phyloP scores from a whole-genome alignment of 768 basidiomycete genomes.

The Baorangia bicolor region DNA sequence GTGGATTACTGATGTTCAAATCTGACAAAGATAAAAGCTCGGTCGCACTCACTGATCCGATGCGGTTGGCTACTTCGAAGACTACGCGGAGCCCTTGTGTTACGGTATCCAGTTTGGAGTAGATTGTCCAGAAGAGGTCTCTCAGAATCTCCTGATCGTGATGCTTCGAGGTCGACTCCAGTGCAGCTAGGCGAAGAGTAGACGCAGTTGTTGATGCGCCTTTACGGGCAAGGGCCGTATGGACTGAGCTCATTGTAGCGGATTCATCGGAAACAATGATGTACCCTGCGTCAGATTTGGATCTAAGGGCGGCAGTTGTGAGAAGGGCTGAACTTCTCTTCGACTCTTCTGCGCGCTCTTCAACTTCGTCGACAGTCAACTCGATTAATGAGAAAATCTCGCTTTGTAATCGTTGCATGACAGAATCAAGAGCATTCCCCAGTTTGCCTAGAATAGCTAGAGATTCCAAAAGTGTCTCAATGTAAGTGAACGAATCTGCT shows the following conservation, averaged over 20 bases:
- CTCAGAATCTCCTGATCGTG: slow-evolving; percentile 81
- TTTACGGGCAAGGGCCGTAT: slow-evolving; percentile 25
- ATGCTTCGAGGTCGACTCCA: slow-evolving; percentile 71
- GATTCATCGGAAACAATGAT: slow-evolving; percentile 38
- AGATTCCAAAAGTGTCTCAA: slow-evolving; percentile 92
- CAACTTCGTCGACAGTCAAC: slow-evolving; percentile 84
- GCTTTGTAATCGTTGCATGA: slow-evolving; percentile 76
- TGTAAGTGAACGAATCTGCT: slow-evolving; percentile 88
- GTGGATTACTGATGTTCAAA: background rate
- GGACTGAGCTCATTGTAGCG: slow-evolving; percentile 20
- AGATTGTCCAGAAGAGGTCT: slow-evolving; percentile 97
- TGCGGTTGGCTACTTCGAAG: slow-evolving; percentile 87
- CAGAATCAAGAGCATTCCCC: slow-evolving; percentile 76
- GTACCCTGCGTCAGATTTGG: slow-evolving; percentile 53
- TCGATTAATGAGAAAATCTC: slow-evolving; percentile 89
- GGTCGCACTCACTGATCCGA: slow-evolving; percentile 72
- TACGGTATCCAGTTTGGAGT: slow-evolving; percentile 93
- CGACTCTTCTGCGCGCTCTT: slow-evolving; percentile 83
- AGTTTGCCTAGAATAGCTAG: slow-evolving; percentile 88
- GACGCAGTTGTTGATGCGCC: slow-evolving; percentile 44
- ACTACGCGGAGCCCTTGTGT: slow-evolving; percentile 87
- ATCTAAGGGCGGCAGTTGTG: slow-evolving; percentile 36
- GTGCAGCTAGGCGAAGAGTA: slow-evolving; percentile 61
- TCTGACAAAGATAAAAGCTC: background rate
- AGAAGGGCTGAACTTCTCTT: slow-evolving; percentile 46